A percentile compares a stretch with the other conserved stretches of the same genome.
These are phyloP conservation scores for Backusella psychrophila DNA, from an alignment of 192 early-diverging fungal species.

Conservation along the genomic window DNA sequence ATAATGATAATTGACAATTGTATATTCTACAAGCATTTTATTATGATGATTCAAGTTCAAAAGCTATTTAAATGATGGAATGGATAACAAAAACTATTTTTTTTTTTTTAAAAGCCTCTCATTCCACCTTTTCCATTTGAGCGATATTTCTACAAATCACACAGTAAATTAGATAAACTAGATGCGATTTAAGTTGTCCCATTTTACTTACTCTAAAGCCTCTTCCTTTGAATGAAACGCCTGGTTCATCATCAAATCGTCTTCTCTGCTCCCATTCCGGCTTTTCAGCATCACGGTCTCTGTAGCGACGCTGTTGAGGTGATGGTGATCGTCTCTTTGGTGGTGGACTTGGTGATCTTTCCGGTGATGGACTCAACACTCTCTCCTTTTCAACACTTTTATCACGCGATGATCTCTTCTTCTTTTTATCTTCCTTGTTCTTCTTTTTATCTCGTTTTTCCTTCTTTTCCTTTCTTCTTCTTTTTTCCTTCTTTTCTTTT, in stretches of 20 bases:
- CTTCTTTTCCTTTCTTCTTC: conserved; percentile 22
- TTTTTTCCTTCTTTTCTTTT: conserved; percentile 36
- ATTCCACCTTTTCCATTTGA: conserved; percentile 8
- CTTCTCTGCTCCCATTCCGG: conserved; percentile 33
- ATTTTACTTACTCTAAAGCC: conserved; percentile 44
- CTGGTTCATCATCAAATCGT: conserved; percentile 30
- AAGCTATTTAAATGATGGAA: too few relatives aligned
- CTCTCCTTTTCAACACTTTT: background rate
- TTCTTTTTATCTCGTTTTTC: conserved; percentile 23
- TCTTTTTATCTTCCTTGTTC: conserved; percentile 22
- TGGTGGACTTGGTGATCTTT: background rate
- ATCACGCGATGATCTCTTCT: background rate
- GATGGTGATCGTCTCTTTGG: background rate
- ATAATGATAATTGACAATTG: too few relatives aligned
- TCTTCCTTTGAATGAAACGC: conserved; percentile 53
- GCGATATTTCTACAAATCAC: conserved; percentile 18
- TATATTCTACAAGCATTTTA: too few relatives aligned
- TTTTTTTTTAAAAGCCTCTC: conserved; percentile 8
- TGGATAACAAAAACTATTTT: too few relatives aligned
- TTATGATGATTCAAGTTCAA: too few relatives aligned
- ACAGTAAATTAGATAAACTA: background rate
- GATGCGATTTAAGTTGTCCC: too few relatives aligned
- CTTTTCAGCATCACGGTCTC: conserved; percentile 18
- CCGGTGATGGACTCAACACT: background rate
- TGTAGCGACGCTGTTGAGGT: background rate